Evolutionary conservation across 164 flowering plant genomes (phyloP), one percentile per base, ranked within the genome.

Genomic region (Buxus sempervirens): DNA sequence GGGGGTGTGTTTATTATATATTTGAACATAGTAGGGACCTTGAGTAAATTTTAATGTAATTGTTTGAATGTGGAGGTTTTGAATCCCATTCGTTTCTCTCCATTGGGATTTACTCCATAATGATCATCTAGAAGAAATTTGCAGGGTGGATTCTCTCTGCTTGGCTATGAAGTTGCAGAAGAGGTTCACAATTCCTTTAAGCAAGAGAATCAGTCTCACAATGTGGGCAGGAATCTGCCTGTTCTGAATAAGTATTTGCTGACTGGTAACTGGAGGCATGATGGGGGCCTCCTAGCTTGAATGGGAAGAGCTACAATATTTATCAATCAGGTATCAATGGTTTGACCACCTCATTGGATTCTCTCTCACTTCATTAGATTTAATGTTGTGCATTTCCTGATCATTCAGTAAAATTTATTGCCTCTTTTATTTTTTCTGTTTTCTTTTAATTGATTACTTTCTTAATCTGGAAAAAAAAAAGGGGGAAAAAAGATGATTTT

Each of bases 91-190:
- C 23, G 27, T 70, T 54, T 67, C 57, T 57, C 26, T 55, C 51
- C 64, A 76, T 70, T 58, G 65, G 66, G 38, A 54, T 56, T 68
- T 66, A 42, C 38, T 38, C 23, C 42, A 18, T 41, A 71, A 63
- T 55, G 66, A 58, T 61, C 70, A 68, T 66, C 70, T 64, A 65
- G 73, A 62, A 69, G 61, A 70, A 63, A 58, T 41, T 76, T 68
- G 67, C 58, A 61, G 72, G 77, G 74, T 75, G 60, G 76, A 72
- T 77, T 78, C 82, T 85, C 91, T 84, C 84, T 91, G 96, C 96
- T 94, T 85, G 91, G 93, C 71, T 85, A 90, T 79, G 96, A 89
- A 78, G 83, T 75, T 80, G 90, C 83, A 70, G 97, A 89, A 64
- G 83, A 83, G 84, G 86, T 85, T 73, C 92, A 89, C 73, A 86